phyloP scores from a whole-genome alignment of 2,329 filamentous ascomycete genomes.

The Emergomyces pasteurianus region DNA sequence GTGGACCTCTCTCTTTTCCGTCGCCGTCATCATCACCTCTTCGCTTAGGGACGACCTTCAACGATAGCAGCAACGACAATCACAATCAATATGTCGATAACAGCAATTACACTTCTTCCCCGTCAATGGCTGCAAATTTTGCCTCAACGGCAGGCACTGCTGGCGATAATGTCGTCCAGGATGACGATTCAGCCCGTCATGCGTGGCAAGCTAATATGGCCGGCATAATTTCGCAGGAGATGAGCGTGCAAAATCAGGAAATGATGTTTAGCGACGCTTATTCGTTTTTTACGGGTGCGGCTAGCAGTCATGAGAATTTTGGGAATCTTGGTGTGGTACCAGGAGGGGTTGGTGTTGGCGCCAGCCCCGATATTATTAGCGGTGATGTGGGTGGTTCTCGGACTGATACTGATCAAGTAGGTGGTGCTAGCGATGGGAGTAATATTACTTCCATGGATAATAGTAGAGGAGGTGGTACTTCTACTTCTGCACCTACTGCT shows the following conservation, averaged over 20 bases:
- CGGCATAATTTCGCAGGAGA: not conserved
- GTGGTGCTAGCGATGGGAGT: not conserved
- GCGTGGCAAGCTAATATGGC: not conserved
- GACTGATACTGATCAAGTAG: not conserved
- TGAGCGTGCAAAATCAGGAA: not conserved
- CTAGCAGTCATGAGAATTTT: not conserved
- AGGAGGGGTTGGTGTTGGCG: not conserved
- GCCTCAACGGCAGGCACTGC: not conserved
- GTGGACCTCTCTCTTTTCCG: not conserved
- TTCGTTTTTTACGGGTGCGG: not conserved
- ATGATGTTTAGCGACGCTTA: constrained; percentile 1
- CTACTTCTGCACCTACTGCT: not conserved
- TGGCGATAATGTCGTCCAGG: not conserved
- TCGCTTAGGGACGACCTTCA: not conserved
- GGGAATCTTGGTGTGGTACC: not conserved
- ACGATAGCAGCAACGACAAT: not conserved
- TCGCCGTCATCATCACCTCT: not conserved
- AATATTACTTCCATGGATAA: not conserved
- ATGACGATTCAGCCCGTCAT: not conserved
- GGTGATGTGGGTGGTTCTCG: not conserved
- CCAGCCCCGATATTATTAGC: not conserved
- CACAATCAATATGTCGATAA: not conserved
- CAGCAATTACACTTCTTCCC: not conserved
- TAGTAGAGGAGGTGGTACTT: not conserved
- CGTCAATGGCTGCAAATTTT: not conserved